These are phyloP conservation scores for Cordyceps farinosa DNA, from an alignment of 2,329 filamentous ascomycete genomes.

Conservation along the genomic window DNA sequence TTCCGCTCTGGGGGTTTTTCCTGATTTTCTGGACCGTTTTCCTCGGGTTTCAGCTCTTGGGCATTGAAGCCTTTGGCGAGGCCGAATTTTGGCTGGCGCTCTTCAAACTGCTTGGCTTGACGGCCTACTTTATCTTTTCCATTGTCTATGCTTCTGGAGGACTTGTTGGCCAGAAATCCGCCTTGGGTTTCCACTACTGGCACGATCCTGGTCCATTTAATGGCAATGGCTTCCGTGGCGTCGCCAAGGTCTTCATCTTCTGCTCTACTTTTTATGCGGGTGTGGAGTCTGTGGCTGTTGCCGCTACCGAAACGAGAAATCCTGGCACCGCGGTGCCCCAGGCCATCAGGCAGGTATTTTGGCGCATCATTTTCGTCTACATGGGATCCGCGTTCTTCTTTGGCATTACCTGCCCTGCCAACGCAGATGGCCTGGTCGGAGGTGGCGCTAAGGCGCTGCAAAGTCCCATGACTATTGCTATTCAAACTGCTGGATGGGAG, in stretches of 20 bases:
- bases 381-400: conserved; percentile 73
- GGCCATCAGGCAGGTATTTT: conserved; percentile 58
- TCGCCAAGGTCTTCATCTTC: conserved; percentile 64
- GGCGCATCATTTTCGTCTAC: conserved; percentile 60
- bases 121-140: conserved; percentile 71
- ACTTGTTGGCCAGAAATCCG: conserved; percentile 52
- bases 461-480: conserved; percentile 70
- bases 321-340: conserved; percentile 53
- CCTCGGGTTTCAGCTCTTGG: conserved; percentile 64
- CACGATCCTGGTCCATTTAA: conserved; percentile 65
- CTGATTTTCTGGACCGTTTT: conserved; percentile 73
- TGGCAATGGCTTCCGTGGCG: conserved; percentile 62
- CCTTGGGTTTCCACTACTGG: conserved; percentile 70
- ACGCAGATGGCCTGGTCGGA: conserved; percentile 53
- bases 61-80: conserved; percentile 72
- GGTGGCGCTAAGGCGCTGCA: conserved; percentile 57
- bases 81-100: conserved; percentile 76
- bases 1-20: conserved; percentile 65
- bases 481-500: conserved; percentile 70
- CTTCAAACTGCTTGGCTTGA: conserved; percentile 65
- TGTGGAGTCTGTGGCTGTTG: conserved; percentile 60
- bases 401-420: conserved; percentile 68
- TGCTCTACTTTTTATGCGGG: conserved; percentile 70
- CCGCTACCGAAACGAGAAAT: conserved; percentile 59
- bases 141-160: conserved; percentile 69